These are phyloP conservation scores for Sporopachydermia quercuum DNA, from an alignment of 805 yeast species.

Conservation along the genomic window DNA sequence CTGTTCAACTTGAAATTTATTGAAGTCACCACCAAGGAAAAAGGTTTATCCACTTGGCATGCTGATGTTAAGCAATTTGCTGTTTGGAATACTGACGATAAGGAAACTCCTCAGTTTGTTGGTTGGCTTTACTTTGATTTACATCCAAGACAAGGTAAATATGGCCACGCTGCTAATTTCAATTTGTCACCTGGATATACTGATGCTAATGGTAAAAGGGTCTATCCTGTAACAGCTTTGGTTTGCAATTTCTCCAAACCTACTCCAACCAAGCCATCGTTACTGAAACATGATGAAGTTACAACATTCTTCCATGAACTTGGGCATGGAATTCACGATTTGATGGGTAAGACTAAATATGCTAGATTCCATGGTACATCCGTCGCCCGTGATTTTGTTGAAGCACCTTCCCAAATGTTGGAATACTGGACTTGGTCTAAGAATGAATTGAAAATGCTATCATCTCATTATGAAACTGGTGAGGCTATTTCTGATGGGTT, in stretches of 20 bases:
- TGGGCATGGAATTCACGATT: conserved; percentile 78
- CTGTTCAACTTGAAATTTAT: conserved; percentile 57
- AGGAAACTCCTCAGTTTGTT: conserved; percentile 38
- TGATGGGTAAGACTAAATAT: conserved; percentile 50
- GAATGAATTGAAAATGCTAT: conserved; percentile 38
- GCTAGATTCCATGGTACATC: conserved; percentile 63
- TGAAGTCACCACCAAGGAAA: conserved; percentile 25
- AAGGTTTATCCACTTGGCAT: conserved; percentile 49
- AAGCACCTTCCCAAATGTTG: conserved; percentile 81
- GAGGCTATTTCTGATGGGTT: conserved; percentile 42
- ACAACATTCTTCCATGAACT: conserved; percentile 80
- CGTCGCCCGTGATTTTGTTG: conserved; percentile 78
- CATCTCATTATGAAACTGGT: conserved; percentile 52
- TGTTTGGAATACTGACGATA: conserved; percentile 48
- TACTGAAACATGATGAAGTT: conserved; percentile 65
- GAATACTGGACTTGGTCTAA: conserved; percentile 82
- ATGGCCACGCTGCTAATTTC: conserved; percentile 82
- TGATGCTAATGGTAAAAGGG: conserved; percentile 31
- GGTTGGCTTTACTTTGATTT: conserved; percentile 74
- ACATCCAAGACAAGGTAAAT: conserved; percentile 78
- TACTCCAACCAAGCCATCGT: conserved; percentile 49
- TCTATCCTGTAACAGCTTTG: conserved; percentile 58
- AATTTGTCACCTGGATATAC: conserved; percentile 46
- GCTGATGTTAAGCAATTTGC: conserved; percentile 61
- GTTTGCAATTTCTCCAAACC: conserved; percentile 81